Evolutionary conservation across 805 yeast genomes (phyloP), one percentile per base, ranked within the genome.

Genomic region (Cyberlindnera nakhonratchasimensis): DNA sequence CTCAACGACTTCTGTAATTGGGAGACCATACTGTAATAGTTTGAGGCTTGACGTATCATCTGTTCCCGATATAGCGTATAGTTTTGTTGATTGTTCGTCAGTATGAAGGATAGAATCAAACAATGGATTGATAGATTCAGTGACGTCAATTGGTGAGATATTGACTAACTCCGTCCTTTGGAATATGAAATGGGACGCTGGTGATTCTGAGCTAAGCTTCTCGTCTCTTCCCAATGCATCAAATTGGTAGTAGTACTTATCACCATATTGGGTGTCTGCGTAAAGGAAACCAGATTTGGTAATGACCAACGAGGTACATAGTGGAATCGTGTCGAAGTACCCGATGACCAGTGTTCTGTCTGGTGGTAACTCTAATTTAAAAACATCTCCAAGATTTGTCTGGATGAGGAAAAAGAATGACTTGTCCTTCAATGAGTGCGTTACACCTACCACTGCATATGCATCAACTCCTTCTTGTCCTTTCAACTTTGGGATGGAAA

Each of bases 271-370:
- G 8, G 79, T 66, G 47, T 81, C 80, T 1, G 82, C 84, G 58
- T 78, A 86, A 28, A 91, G 53, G 50, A 79, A 84, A 0, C 98
- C 99, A 6, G 85, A 74, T 49, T 75, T 82, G 48, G 89, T 71
- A 31, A 91, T 77, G 29, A 72, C 66, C 11, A 91, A 52, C 5
- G 72, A 58, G 17, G 69, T 67, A 20, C 85, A 73, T 1, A 72
- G 59, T 2, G 89, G 85, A 26, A 86, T 70, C 0, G 95, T 73
- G 56, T 86, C 96, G 61, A 91, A 90, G 54, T 84, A 89, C 13
- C 76, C 68, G 12, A 84, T 69, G n/a, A 67, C 57, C 9, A 83
- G 55, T 2, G 62, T 62, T 11, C 62, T 66, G 35, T 74, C 72
- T 13, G 67, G 66, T 21, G 71, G 74, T 8, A 81, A 57, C 16